Percentiles rank a stretch among this genome's conserved stretches.
Evolutionary conservation across 345 rosid species (phyloP).

Genomic region (Brassica cretica): DNA sequence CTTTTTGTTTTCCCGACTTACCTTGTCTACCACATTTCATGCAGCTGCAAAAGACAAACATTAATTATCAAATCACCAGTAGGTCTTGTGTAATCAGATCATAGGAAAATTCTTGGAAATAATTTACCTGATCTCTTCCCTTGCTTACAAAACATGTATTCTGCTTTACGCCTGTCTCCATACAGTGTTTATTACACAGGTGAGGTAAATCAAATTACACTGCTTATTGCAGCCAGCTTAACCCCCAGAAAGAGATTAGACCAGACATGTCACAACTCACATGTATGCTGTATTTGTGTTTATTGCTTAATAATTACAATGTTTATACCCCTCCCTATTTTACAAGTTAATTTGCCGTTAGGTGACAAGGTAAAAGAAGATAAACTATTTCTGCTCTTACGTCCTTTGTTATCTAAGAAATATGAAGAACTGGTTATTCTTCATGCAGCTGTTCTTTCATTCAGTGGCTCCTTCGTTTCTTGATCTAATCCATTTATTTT

Average conservation of each 20-base stretch:
- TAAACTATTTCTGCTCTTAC: conserved; percentile 1
- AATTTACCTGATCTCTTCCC: neutral
- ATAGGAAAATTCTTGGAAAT: neutral
- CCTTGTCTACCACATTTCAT: neutral
- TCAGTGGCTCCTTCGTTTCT: conserved; percentile 2
- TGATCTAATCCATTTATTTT: conserved; percentile 25
- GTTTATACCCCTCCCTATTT: conserved; percentile 16
- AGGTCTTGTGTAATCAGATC: neutral
- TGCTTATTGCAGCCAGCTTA: conserved; percentile 19
- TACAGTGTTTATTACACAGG: no score
- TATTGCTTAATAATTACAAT: conserved; percentile 26
- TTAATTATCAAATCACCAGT: neutral
- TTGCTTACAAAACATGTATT: neutral
- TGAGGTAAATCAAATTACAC: neutral
- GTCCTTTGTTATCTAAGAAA: neutral
- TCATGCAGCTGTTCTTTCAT: conserved; percentile 3
- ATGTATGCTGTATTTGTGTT: conserved; percentile 4
- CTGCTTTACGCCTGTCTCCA: neutral
- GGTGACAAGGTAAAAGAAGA: neutral
- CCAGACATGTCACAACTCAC: neutral
- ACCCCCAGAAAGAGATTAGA: neutral
- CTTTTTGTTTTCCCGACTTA: neutral
- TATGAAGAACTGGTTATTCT: neutral
- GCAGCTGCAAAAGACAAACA: conserved; percentile 7
- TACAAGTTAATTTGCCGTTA: conserved; percentile 31